Percentiles rank a stretch among this genome's conserved stretches.
Conservation (phyloP, 257 asterid genomes). For the Gentiana straminea region DNA sequence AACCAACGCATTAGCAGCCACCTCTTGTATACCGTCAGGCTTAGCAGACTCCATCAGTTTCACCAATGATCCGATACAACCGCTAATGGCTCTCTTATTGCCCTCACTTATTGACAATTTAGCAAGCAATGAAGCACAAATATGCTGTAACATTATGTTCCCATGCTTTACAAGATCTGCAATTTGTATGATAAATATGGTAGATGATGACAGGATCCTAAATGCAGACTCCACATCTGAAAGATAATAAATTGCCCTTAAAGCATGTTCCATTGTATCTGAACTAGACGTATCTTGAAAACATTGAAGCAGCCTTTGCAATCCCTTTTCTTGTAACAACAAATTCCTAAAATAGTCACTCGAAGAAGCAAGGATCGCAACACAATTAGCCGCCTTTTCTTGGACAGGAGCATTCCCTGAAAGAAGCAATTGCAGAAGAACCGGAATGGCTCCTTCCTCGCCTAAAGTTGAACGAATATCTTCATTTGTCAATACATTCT, state of each 20-base stretch:
- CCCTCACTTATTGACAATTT: conserved; percentile 57
- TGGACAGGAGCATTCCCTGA: conserved; percentile 46
- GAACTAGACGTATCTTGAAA: conserved; percentile 48
- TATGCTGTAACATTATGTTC: conserved; percentile 61
- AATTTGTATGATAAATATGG: conserved; percentile 44
- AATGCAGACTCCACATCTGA: conserved; percentile 55
- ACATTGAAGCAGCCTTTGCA: conserved; percentile 50
- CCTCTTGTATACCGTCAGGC: conserved; percentile 92
- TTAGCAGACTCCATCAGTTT: conserved; percentile 80
- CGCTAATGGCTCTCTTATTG: conserved; percentile 53
- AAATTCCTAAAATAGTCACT: conserved; percentile 44
- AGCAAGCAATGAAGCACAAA: conserved; percentile 71
- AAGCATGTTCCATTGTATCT: conserved; percentile 60
- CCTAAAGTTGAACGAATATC: conserved; percentile 57
- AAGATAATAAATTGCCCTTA: conserved; percentile 65
- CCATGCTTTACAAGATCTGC: conserved; percentile 67
- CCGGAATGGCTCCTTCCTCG: conserved; percentile 76
- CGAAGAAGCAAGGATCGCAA: conserved; percentile 65
- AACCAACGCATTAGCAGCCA: conserved; percentile 72
- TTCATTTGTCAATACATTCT: conserved; percentile 52
- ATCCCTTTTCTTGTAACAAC: conserved; percentile 51
- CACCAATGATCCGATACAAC: conserved; percentile 68
- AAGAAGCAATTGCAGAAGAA: conserved; percentile 54
- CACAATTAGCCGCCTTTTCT: conserved; percentile 68
- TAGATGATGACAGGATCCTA: conserved; percentile 52